phyloP scores from a whole-genome alignment of 805 yeast species.

The Candida fluviatilis region DNA sequence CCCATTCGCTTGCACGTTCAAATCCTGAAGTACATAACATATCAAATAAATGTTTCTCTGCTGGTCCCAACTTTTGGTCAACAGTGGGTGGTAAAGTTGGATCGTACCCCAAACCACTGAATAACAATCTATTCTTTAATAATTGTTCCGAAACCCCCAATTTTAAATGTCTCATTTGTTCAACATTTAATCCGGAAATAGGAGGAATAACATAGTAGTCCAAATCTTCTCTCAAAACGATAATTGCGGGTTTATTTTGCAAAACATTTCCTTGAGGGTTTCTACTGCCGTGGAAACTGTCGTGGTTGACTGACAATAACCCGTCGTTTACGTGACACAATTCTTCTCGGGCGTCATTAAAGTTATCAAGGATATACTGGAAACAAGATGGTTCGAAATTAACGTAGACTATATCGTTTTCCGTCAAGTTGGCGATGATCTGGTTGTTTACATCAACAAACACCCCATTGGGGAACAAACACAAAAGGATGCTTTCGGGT shows the following conservation, averaged over 20 bases:
- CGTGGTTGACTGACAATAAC: slow-evolving; percentile 24
- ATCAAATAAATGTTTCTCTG: slow-evolving; percentile 90
- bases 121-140: slow-evolving; percentile 54
- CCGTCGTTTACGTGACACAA: slow-evolving; percentile 19
- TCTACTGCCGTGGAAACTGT: slow-evolving; percentile 12
- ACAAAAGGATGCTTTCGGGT: slow-evolving; percentile 84
- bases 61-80: slow-evolving; percentile 65
- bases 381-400: slow-evolving; percentile 87
- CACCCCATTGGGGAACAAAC: slow-evolving; percentile 88
- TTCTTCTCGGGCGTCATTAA: slow-evolving; percentile 65
- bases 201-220: slow-evolving; percentile 92
- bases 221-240: slow-evolving; percentile 88
- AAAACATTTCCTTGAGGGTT: slow-evolving; percentile 46
- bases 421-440: slow-evolving; percentile 73
- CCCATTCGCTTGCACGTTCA: slow-evolving; percentile 68
- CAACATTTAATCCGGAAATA: slow-evolving; percentile 46
- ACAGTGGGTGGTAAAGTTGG: slow-evolving; percentile 22
- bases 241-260: slow-evolving; percentile 80
- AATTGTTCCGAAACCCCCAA: slow-evolving; percentile 67
- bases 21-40: slow-evolving; percentile 94
- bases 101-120: slow-evolving; percentile 73
- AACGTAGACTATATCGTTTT: slow-evolving; percentile 74
- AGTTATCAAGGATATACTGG: slow-evolving; percentile 71
- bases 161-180: slow-evolving; percentile 66
- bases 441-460: slow-evolving; percentile 74